Base-by-base conservation (phyloP, 768 basidiomycete species). In the Mycena vulgaris region DNA sequence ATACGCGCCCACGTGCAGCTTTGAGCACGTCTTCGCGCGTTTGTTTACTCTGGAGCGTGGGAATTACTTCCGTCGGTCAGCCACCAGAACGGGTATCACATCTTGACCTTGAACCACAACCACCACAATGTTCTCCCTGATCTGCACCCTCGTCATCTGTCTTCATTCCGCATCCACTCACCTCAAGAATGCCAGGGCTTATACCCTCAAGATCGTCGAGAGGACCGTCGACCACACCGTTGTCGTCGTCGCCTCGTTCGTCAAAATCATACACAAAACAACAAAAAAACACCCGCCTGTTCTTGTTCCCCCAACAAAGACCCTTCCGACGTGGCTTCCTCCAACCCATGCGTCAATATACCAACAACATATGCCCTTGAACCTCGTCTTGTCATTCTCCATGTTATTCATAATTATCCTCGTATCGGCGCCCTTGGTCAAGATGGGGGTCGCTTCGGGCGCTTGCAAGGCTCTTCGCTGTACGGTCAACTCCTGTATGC, bases 21-120 rank as follows among this genome's bases (percentile, higher is more conserved):
- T 8, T 28, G 49, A 19, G 45, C 28, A 51, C 16, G n/a, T 30
- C 7, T 51, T 23, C 28, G 61, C 4, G 5, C 21, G 33, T 39
- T 42, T 62, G 58, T 47, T 8, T 47, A n/a, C 6, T 45, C 45
- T 47, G n/a, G 28, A n/a, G 16, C 5, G 48, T 63, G 48, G 33
- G 35, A 63, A 51, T 25, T 39, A n/a, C 5, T 52, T 51, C n/a
- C n/a, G n/a, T n/a, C n/a, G 47, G 37, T 51, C 48, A 63, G 35
- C 37, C 25, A 17, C 61, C n/a, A 3, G 5, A 8, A n/a, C 7
- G n/a, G n/a, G 21, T n/a, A n/a, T 28, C 31, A 13, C 11, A 7
- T 51, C 17, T 33, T 30, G 39, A 16, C 19, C 14, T 17, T 51
- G 13, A 19, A 58, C 35, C 55, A 9, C 6, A 1, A 63, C 35